Percentiles rank a stretch among this genome's conserved stretches.
phyloP scores from a whole-genome alignment of 2,329 filamentous ascomycete species.

The Sclerotiophoma versabilis region DNA sequence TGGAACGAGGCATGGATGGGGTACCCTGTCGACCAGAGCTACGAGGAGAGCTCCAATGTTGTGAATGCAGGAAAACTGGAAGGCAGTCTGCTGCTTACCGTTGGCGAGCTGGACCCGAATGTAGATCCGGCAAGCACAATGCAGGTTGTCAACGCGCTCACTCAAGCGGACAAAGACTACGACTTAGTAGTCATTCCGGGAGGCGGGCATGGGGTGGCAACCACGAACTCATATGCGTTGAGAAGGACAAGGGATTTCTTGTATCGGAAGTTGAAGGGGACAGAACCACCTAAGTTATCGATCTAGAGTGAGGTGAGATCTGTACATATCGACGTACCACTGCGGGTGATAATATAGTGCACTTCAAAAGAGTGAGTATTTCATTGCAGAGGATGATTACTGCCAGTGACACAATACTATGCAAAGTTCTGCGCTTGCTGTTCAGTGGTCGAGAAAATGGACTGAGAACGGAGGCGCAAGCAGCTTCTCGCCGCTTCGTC shows the following conservation, averaged over 20 bases:
- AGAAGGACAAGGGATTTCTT: conserved; percentile 30
- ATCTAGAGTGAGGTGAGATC: no score
- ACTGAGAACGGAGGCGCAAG: no score
- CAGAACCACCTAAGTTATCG: conserved; percentile 18
- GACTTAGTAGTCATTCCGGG: conserved; percentile 34
- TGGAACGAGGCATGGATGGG: conserved; percentile 43
- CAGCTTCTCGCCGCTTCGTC: no score
- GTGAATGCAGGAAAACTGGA: conserved; percentile 30
- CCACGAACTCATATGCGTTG: conserved; percentile 16
- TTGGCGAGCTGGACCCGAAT: conserved; percentile 47
- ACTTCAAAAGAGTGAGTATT: no score
- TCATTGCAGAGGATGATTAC: no score
- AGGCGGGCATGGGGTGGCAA: conserved; percentile 25
- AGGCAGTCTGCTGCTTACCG: conserved; percentile 27
- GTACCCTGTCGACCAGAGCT: conserved; percentile 34
- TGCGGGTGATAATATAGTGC: no score
- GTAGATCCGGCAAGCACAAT: conserved; percentile 39
- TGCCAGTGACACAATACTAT: no score
- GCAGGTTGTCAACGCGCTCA: conserved; percentile 36
- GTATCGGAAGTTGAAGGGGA: conserved; percentile 22
- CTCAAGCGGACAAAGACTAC: conserved; percentile 28
- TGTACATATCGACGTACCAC: no score
- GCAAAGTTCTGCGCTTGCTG: no score
- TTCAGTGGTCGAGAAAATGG: no score
- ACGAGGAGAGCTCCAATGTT: conserved; percentile 36